Evolutionary conservation across 2,329 filamentous ascomycete species (phyloP).

Genomic region (Ascosphaera aggregata): DNA sequence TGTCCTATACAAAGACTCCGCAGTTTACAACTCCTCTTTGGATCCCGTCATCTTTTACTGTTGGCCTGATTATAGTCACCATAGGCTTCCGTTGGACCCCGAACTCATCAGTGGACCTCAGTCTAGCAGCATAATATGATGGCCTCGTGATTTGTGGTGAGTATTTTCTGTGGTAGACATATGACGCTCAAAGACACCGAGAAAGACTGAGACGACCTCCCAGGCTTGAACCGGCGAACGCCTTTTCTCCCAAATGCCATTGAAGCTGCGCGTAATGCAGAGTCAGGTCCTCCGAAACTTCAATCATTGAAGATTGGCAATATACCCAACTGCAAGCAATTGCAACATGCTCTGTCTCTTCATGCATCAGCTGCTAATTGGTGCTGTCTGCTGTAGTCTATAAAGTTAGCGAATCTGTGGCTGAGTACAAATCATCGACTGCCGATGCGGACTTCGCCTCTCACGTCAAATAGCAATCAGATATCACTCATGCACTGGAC

Average conservation of each 20-base stretch:
- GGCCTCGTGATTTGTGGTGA: not conserved
- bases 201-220: no score
- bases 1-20: not conserved
- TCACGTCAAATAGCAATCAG: constrained; percentile 13
- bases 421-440: constrained; percentile 10
- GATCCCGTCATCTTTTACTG: not conserved
- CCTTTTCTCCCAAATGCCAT: constrained; percentile 32
- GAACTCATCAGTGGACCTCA: not conserved
- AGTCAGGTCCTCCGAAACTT: constrained; percentile 24
- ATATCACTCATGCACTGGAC: constrained; percentile 12
- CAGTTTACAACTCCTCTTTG: not conserved
- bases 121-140: not conserved
- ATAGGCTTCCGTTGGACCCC: not conserved
- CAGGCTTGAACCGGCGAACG: constrained; percentile 27
- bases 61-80: not conserved
- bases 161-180: no score
- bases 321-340: constrained; percentile 28
- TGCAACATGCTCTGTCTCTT: not conserved
- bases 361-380: not conserved
- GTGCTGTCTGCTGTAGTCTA: constrained; percentile 6
- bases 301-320: constrained; percentile 33
- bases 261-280: constrained; percentile 24
- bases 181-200: no score
- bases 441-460: constrained; percentile 13
- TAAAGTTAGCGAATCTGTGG: constrained; percentile 8